Evolutionary conservation across 306 rosid species (phyloP), one percentile per base, ranked within the genome.

Genomic region (Begonia masoniana): DNA sequence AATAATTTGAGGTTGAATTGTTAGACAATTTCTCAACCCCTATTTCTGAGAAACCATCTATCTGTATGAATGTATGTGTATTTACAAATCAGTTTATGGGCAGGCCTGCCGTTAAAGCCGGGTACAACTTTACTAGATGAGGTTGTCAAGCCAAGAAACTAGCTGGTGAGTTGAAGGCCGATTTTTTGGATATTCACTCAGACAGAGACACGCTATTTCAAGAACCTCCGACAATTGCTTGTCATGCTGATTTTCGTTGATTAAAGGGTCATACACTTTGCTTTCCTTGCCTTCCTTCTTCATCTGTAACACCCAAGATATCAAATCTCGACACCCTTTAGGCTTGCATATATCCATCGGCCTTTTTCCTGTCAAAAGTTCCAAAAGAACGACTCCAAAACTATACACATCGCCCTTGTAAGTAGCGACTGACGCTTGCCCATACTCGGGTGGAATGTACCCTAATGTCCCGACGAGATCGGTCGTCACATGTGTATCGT

Each of bases 321-420:
- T 84, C 61, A 81, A 57, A 61, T 85, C 76, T 65, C 95, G 62
- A 76, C 84, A 74, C 46, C 69, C 76, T 63, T 85, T 81, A n/a
- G 86, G 82, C 66, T 72, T 81, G 66, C 77, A 72, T 50, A 85
- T 86, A 68, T 85, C 91, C 4, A 85, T 80, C 2, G 91, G 91
- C 78, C 95, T 76, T 62, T 79, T 71, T 15, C 84, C 72, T 0
- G 95, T 85, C 26, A 81, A 77, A 63, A 85, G 87, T 74, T 85
- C 91, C 1, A 85, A 80, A 68, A 85, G 87, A 58, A 85, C 95
- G n/a, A 85, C 89, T 0, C 95, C 95, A 1, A 78, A 81, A 70
- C 95, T 81, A 46, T 76, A 85, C 51, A 85, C 89, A 63, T 85
- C 95, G 0, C 95, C 95, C 51, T 84, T 69, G 68, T 73, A 78